These are phyloP conservation scores for Alternaria sp. DNA, from an alignment of 2,329 filamentous ascomycete species.

Conservation along the genomic window DNA sequence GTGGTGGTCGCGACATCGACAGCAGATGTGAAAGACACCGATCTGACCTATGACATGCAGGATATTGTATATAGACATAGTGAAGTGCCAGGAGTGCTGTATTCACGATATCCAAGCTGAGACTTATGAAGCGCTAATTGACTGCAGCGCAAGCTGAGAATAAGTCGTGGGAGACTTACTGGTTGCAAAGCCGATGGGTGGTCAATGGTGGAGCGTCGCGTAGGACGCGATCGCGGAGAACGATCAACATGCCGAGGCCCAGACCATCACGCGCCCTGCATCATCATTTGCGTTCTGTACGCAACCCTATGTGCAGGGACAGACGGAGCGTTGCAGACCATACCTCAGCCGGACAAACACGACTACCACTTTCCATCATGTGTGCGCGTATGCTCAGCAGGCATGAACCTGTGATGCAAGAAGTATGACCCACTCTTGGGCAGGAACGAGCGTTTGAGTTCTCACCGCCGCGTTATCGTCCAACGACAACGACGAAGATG, in stretches of 20 bases:
- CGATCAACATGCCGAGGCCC: constrained; percentile 1
- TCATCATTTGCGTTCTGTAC: background rate
- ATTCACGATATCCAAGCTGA: background rate
- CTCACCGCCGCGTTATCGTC: constrained; percentile 12
- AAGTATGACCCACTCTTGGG: constrained; percentile 9
- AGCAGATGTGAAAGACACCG: too few species aligned
- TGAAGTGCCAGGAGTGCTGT: background rate
- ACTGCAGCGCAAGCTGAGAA: background rate
- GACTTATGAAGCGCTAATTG: background rate
- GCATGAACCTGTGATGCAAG: background rate
- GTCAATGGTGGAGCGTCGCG: background rate
- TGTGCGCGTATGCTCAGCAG: constrained; percentile 16
- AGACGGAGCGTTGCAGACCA: background rate
- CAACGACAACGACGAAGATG: constrained; percentile 12
- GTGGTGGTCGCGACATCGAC: background rate
- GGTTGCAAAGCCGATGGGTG: background rate
- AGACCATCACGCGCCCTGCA: background rate
- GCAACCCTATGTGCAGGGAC: constrained; percentile 20
- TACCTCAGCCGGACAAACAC: too few species aligned
- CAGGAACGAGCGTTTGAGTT: constrained; percentile 8
- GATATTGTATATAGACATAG: background rate
- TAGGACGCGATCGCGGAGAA: background rate
- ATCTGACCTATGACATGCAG: too few species aligned
- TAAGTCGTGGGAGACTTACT: background rate
- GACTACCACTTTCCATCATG: constrained; percentile 13